These are phyloP conservation scores for Mycena kentingensis DNA, from an alignment of 768 basidiomycete genomes.

Conservation along the genomic window DNA sequence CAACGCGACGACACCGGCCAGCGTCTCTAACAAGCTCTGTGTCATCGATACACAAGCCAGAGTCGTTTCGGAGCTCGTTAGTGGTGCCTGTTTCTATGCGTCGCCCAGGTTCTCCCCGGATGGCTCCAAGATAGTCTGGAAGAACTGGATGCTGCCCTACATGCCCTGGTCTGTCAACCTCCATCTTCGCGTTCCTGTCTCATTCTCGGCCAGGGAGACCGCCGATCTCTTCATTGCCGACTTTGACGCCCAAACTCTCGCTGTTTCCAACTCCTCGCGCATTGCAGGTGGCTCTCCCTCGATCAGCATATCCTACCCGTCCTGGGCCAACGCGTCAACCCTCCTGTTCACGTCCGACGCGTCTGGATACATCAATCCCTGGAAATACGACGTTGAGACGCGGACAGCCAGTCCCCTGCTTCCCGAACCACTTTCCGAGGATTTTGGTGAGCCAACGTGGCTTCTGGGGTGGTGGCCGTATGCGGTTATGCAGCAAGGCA, in stretches of 20 bases:
- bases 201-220: too few relatives aligned
- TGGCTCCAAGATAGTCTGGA: constrained; percentile 53
- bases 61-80: constrained; percentile 44
- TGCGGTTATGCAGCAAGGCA: constrained; percentile 41
- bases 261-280: constrained; percentile 40
- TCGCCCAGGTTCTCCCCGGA: constrained; percentile 54
- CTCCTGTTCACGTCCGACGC: constrained; percentile 68
- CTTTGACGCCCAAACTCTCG: constrained; percentile 28
- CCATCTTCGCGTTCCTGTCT: too few relatives aligned
- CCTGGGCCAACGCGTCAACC: constrained; percentile 56
- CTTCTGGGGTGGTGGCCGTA: constrained; percentile 53
- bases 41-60: constrained; percentile 53
- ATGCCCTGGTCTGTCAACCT: constrained; percentile 71
- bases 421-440: constrained; percentile 41
- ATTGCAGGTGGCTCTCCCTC: constrained; percentile 55
- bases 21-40: constrained; percentile 58
- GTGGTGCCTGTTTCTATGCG: constrained; percentile 74
- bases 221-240: constrained; percentile 55
- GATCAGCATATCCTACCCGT: constrained; percentile 59
- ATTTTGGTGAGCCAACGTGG: constrained; percentile 52
- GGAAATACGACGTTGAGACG: constrained; percentile 45
- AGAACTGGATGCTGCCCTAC: constrained; percentile 61
- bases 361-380: constrained; percentile 71
- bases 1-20: constrained; percentile 41
- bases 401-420: constrained; percentile 43